Conservation (phyloP, 148 eudicot genomes). For the Cornus controversa region DNA sequence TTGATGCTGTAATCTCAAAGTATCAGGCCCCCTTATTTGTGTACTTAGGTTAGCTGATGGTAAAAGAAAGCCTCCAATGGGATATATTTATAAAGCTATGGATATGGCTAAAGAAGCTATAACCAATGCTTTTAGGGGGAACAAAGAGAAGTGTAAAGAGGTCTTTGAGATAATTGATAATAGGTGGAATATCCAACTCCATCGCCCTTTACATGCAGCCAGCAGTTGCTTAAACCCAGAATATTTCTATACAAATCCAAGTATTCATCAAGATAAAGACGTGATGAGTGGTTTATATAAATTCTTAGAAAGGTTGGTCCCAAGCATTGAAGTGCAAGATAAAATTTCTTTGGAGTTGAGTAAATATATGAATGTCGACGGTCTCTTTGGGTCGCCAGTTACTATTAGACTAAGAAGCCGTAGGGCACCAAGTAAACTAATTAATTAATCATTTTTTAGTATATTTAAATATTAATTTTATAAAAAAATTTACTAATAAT, state of each 20-base stretch:
- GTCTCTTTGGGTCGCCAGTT: not conserved
- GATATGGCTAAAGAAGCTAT: conserved; percentile 15
- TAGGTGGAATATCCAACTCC: conserved; percentile 6
- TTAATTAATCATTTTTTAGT: no score
- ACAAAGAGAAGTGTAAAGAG: not conserved
- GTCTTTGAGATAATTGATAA: conserved; percentile 10
- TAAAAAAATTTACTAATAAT: no score
- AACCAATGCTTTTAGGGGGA: not conserved
- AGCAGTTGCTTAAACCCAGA: not conserved
- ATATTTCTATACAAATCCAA: not conserved
- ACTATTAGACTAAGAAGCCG: not conserved
- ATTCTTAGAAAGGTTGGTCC: not conserved
- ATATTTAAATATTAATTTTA: no score
- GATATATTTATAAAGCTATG: conserved; percentile 17
- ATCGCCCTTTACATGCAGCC: conserved; percentile 6
- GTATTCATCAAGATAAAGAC: not conserved
- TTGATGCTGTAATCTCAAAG: no score
- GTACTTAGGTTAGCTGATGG: no score
- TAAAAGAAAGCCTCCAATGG: no score
- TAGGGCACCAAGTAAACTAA: not conserved
- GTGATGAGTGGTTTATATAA: not conserved
- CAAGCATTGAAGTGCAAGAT: no score
- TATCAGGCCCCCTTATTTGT: no score
- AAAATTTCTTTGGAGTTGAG: no score
- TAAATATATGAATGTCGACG: not conserved